Evolutionary conservation across 2,329 filamentous ascomycete species (phyloP), one percentile per base, ranked within the genome.

Genomic region (Lachnellula cervina): DNA sequence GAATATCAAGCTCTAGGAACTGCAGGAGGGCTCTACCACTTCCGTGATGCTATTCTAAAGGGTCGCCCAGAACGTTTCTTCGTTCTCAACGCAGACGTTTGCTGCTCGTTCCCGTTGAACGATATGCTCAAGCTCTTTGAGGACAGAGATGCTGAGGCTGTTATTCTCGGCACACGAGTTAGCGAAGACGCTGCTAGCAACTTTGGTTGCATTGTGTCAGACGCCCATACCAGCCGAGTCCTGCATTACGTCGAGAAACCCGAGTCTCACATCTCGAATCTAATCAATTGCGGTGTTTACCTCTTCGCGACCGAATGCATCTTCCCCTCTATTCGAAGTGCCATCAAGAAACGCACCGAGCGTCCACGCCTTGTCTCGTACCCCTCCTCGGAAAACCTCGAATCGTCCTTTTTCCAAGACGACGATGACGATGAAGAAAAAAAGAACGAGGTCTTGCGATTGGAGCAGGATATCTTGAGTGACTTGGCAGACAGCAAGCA

Each of bases 211-310:
- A 96, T 97, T 69, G 94, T 97, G 55, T 94, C 89, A 54, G 94
- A 99, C 73, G 78, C 88, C 44, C 90, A 97, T 76, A 96, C 89
- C 62, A 92, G 93, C 72, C 90, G 93, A 64, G 94, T 99, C 46
- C 86, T 97, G 58, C 94, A 99, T 78, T 97, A 99, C 76, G 94
- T 99, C 72, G 94, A 97, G 82, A 97, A 97, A 80, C 94, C 94
- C 63, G 93, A 99, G 75, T 91, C 89, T 54, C 89, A 96, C 74
- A 97, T 99, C 74, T 95, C 89, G 70, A 97, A 97, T 77, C 81
- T 99, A 64, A 99, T 99, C 81, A 99, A 97, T 80, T 97, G 94
- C 74, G 94, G 94, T 67, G 92, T 99, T 69, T 99, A 97, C 77
- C 89, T 97, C 67, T 99, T 99, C 75, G 84, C 89, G 62, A 94